These are phyloP conservation scores for Linum tenue DNA, from an alignment of 345 rosid species.

Conservation along the genomic window DNA sequence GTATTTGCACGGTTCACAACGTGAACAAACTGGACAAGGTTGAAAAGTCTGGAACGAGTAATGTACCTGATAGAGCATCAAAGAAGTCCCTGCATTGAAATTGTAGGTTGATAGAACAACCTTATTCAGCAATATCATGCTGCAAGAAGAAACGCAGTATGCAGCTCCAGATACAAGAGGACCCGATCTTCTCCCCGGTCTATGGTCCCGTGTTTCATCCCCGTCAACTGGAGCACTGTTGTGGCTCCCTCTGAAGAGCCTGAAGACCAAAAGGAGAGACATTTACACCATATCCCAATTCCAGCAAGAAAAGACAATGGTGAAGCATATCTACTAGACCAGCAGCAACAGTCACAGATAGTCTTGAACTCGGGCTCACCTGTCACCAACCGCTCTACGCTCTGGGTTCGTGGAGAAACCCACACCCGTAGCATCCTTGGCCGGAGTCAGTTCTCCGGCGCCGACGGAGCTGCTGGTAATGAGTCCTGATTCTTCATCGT, in stretches of 20 bases:
- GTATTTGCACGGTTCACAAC: neutral
- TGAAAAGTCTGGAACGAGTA: neutral
- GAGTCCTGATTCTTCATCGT: slow-evolving; percentile 29
- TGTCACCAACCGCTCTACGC: slow-evolving; percentile 40
- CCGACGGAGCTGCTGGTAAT: slow-evolving; percentile 9
- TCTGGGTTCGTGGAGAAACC: slow-evolving; percentile 24
- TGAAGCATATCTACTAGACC: neutral
- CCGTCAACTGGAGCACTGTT: slow-evolving; percentile 22
- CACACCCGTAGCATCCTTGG: slow-evolving; percentile 19
- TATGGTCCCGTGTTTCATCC: slow-evolving; percentile 38
- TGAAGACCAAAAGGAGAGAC: slow-evolving; percentile 14
- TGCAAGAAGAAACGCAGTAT: slow-evolving; percentile 82
- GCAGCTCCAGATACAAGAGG: slow-evolving; percentile 81
- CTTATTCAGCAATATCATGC: slow-evolving; percentile 86
- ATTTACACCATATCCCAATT: neutral
- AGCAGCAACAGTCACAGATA: neutral
- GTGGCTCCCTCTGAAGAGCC: slow-evolving; percentile 51
- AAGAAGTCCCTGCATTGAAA: slow-evolving; percentile 67
- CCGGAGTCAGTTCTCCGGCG: slow-evolving; percentile 14
- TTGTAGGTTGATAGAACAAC: slow-evolving; percentile 65
- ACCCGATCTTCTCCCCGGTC: slow-evolving; percentile 40
- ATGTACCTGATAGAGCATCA: slow-evolving; percentile 88
- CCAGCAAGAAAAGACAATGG: neutral
- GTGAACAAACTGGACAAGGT: neutral
- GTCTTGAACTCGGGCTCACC: slow-evolving; percentile 25